These are phyloP conservation scores for Moniliophthora roreri DNA, from an alignment of 1,284 basidiomycete genomes.

Conservation along the genomic window DNA sequence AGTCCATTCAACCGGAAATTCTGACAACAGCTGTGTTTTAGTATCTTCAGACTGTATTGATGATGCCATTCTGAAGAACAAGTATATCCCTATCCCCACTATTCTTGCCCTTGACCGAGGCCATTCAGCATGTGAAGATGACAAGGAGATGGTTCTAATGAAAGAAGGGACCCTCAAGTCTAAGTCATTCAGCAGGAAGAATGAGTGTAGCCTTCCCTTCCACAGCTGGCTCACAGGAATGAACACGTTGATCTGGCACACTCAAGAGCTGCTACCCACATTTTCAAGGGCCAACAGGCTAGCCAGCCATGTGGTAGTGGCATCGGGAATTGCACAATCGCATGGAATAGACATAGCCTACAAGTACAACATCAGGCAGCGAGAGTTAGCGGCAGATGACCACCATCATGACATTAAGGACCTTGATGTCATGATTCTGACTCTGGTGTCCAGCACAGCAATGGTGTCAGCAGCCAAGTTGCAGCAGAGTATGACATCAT, in stretches of 20 bases:
- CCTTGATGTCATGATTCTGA: no score
- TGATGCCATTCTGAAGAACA: background rate
- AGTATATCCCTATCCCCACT: background rate
- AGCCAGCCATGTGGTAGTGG: background rate
- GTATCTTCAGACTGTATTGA: background rate
- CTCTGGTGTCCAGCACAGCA: background rate
- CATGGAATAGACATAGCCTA: background rate
- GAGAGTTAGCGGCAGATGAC: background rate
- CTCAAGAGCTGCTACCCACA: background rate
- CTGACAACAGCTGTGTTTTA: no score
- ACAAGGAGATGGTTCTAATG: background rate
- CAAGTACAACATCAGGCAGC: background rate
- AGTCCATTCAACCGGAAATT: no score
- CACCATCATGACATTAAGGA: background rate
- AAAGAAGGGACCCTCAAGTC: background rate
- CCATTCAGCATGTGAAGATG: background rate
- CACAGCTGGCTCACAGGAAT: background rate
- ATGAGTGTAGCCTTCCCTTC: background rate
- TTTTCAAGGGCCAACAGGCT: background rate
- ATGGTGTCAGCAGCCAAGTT: background rate
- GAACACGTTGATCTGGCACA: background rate
- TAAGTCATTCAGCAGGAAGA: background rate
- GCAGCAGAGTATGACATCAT: no score
- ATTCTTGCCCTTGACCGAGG: background rate
- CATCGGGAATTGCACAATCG: background rate